These are phyloP conservation scores for Dothideomycetes sp. DNA, from an alignment of 2,329 filamentous ascomycete genomes.

Conservation along the genomic window DNA sequence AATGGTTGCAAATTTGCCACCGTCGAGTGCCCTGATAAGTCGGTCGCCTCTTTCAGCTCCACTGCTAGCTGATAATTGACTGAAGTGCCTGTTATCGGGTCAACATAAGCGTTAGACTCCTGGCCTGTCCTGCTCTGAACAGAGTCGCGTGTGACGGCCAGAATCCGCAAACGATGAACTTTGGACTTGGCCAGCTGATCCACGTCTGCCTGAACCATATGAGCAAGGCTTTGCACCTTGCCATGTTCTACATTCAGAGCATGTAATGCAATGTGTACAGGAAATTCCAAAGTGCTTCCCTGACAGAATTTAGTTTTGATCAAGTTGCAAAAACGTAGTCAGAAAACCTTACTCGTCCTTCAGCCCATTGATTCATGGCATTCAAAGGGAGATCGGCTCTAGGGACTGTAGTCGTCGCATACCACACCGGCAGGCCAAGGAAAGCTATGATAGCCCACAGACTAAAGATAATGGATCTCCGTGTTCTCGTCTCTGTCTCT, in stretches of 20 bases:
- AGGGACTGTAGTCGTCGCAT: conserved; percentile 86
- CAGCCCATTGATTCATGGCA: conserved; percentile 84
- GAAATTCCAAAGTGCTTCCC: conserved; percentile 82
- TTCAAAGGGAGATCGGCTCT: conserved; percentile 72
- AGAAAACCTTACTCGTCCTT: conserved; percentile 58
- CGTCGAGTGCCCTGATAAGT: conserved; percentile 2
- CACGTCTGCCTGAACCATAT: conserved; percentile 72
- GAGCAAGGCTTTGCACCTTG: conserved; percentile 63
- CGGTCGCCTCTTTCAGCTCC: neutral
- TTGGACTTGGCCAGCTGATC: conserved; percentile 82
- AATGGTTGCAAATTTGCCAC: conserved; percentile 58
- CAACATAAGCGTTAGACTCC: too few species aligned
- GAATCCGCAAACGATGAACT: too few species aligned
- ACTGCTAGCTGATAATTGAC: neutral
- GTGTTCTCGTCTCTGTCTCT: conserved; percentile 54
- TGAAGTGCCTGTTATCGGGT: conserved; percentile 38
- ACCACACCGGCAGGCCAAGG: conserved; percentile 88
- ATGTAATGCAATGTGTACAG: conserved; percentile 69
- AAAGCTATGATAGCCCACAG: conserved; percentile 83
- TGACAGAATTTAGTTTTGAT: conserved; percentile 25
- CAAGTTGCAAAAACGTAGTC: conserved; percentile 6
- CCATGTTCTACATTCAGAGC: conserved; percentile 52
- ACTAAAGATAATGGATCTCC: conserved; percentile 66
- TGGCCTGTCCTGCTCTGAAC: too few species aligned
- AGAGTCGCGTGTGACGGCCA: too few species aligned